Conservation (phyloP, 2,329 filamentous ascomycete species). For the Magnaporthales sp. region DNA sequence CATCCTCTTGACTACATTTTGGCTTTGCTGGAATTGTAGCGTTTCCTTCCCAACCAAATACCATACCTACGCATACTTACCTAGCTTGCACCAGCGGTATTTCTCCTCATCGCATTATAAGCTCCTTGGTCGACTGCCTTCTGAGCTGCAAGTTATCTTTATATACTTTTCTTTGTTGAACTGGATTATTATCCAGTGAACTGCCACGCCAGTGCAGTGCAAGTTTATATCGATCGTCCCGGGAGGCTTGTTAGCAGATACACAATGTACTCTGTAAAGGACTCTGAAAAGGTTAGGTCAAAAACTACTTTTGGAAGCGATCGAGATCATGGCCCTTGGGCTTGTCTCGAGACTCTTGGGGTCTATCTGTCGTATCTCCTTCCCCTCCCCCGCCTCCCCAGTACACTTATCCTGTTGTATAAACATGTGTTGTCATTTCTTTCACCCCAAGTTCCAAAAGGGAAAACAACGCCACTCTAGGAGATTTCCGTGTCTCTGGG, state of each 20-base stretch:
- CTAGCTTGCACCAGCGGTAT: neutral
- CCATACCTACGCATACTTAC: neutral
- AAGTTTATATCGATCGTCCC: neutral
- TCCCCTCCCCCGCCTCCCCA: neutral
- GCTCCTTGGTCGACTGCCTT: neutral
- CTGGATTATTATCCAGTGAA: neutral
- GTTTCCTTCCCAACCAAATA: neutral
- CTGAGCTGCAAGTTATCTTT: neutral
- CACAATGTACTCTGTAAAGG: neutral
- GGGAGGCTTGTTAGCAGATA: neutral
- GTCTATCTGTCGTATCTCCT: neutral
- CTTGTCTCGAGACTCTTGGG: neutral
- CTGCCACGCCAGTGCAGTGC: constrained; percentile 1
- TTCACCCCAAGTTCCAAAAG: neutral
- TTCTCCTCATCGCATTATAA: neutral
- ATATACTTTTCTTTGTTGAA: neutral
- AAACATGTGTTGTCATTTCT: neutral
- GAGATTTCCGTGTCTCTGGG: neutral
- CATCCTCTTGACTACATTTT: neutral
- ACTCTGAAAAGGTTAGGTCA: neutral
- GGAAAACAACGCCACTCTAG: neutral
- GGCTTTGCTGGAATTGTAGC: neutral
- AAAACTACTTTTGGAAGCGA: neutral
- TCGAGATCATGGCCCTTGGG: neutral
- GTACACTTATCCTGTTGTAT: neutral